A percentile compares a stretch with the other conserved stretches of the same genome.
Conservation (phyloP, 106 monocot genomes). For the Dendrobium huoshanense region DNA sequence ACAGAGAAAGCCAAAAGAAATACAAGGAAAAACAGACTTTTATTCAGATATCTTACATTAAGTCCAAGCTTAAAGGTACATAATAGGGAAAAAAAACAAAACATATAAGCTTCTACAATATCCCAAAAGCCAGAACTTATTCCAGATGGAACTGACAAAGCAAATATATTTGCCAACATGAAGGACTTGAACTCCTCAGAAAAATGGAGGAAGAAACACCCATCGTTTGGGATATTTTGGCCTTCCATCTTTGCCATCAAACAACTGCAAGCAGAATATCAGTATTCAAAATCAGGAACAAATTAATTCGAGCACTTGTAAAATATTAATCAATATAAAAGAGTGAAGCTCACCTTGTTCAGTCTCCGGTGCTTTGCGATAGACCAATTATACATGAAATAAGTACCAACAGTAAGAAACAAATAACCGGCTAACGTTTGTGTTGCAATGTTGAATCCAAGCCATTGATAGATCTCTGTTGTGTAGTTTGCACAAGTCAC, state of each 20-base stretch:
- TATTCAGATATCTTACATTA: background rate
- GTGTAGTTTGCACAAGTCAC: slow-evolving; percentile 86
- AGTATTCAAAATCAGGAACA: slow-evolving; percentile 2
- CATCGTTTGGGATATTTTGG: slow-evolving; percentile 55
- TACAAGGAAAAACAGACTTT: background rate
- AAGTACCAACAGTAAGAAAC: slow-evolving; percentile 69
- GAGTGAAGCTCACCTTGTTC: slow-evolving; percentile 41
- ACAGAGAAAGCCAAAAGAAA: background rate
- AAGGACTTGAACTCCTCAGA: slow-evolving; percentile 12
- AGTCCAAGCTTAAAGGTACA: background rate
- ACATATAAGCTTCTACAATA: background rate
- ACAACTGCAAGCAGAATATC: slow-evolving; percentile 34
- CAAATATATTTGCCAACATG: background rate
- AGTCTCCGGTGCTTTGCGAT: slow-evolving; percentile 60
- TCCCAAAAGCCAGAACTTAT: background rate
- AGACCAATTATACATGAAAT: slow-evolving; percentile 87
- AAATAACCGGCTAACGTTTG: slow-evolving; percentile 78
- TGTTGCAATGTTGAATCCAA: slow-evolving; percentile 86
- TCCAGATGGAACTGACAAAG: background rate
- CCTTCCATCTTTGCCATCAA: slow-evolving; percentile 60
- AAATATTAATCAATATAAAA: background rate
- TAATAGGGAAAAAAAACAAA: background rate
- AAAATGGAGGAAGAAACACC: slow-evolving; percentile 60
- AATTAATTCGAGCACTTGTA: background rate
- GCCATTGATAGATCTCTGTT: slow-evolving; percentile 93